Conservation (phyloP, 768 basidiomycete species). For the Tricholoma sp. region DNA sequence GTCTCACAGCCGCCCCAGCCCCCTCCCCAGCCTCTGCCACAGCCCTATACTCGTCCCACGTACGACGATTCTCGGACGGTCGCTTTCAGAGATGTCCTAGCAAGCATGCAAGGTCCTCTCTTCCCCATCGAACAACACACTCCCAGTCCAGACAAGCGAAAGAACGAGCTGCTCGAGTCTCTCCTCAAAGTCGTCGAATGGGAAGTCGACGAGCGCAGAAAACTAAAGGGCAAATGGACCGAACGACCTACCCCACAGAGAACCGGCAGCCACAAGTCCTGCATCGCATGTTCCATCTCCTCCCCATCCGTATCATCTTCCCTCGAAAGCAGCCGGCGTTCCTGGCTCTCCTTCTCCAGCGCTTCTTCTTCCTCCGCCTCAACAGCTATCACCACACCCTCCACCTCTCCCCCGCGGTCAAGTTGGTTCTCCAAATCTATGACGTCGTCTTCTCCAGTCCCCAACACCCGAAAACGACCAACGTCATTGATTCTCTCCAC, state of each 20-base stretch:
- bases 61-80: slow-evolving; percentile 37
- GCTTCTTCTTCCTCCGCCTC: slow-evolving; percentile 25
- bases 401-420: slow-evolving; percentile 16
- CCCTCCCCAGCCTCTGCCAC: slow-evolving; percentile 7
- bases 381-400: slow-evolving; percentile 31
- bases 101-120: slow-evolving; percentile 53
- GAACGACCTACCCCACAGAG: slow-evolving; percentile 7
- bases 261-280: slow-evolving; percentile 10
- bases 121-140: slow-evolving; percentile 39
- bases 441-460: slow-evolving; percentile 13
- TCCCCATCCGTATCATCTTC: slow-evolving; percentile 20
- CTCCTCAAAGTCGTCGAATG: slow-evolving; percentile 40
- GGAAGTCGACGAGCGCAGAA: slow-evolving; percentile 32
- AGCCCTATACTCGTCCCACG: slow-evolving; percentile 16
- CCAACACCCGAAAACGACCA: not conserved
- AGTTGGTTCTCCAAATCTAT: slow-evolving; percentile 22
- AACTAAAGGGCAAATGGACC: slow-evolving; percentile 26
- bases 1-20: not conserved
- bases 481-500: slow-evolving; percentile 3
- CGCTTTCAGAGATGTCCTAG: slow-evolving; percentile 51
- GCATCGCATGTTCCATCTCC: slow-evolving; percentile 19
- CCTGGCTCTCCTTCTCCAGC: slow-evolving; percentile 19
- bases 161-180: slow-evolving; percentile 35
- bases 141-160: slow-evolving; percentile 18
- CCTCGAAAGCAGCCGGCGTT: slow-evolving; percentile 18